A percentile compares a stretch with the other conserved stretches of the same genome.
Conservation (phyloP, 1,139 yeast species). For the Geotrichum aggregatum region DNA sequence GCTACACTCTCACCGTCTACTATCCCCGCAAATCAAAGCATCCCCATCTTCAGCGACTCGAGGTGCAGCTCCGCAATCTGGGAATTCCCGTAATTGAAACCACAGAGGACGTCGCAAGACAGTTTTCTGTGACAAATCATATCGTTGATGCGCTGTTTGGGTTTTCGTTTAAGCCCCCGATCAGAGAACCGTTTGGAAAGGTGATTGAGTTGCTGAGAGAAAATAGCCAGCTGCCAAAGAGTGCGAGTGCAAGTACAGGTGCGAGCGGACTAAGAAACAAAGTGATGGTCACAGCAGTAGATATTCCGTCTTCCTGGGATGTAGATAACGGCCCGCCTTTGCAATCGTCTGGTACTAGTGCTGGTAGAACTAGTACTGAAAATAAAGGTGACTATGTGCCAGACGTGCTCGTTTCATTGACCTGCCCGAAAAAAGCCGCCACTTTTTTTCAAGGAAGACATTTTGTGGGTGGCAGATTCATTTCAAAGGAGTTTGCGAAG, state of each 20-base stretch:
- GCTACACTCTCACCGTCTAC: conserved; percentile 62
- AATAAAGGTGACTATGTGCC: conserved; percentile 43
- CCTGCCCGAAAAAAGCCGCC: conserved; percentile 93
- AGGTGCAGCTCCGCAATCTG: conserved; percentile 58
- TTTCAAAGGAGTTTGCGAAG: conserved; percentile 59
- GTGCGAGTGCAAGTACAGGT: no score
- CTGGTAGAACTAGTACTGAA: not conserved
- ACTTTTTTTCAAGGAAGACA: conserved; percentile 51
- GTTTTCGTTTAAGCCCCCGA: conserved; percentile 86
- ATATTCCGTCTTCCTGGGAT: conserved; percentile 96
- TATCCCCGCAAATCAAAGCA: conserved; percentile 42
- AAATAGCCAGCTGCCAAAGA: conserved; percentile 20
- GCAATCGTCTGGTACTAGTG: no score
- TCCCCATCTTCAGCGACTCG: conserved; percentile 42
- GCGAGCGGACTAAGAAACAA: no score
- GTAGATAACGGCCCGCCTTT: conserved; percentile 66
- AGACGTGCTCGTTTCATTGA: conserved; percentile 66
- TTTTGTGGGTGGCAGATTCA: conserved; percentile 87
- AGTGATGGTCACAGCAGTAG: conserved; percentile 70
- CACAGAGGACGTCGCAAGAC: conserved; percentile 36
- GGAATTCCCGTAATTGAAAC: conserved; percentile 45
- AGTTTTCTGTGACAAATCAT: conserved; percentile 39
- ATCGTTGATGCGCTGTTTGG: conserved; percentile 87
- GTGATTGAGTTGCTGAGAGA: conserved; percentile 51
- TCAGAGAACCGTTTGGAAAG: conserved; percentile 70